phyloP scores from a whole-genome alignment of 306 rosid genomes.

The Inga laurina region DNA sequence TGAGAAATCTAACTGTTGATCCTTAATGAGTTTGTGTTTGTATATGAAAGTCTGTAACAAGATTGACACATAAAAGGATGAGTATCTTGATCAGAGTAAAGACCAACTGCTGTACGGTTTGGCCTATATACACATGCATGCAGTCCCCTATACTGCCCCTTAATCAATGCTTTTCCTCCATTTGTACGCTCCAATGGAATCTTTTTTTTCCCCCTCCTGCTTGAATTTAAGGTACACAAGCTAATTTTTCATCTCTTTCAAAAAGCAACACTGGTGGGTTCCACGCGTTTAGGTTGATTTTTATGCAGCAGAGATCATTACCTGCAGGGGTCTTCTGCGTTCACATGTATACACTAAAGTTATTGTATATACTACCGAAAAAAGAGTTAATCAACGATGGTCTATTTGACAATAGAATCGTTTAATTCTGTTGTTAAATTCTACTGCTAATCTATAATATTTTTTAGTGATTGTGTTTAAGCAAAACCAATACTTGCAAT shows the following conservation, averaged over 20 bases:
- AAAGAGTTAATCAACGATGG: no score
- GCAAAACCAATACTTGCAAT: no score
- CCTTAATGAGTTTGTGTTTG: constrained; percentile 33
- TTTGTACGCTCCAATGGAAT: neutral
- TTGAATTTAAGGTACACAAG: no score
- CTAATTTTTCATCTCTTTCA: neutral
- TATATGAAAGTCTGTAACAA: constrained; percentile 24
- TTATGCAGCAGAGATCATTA: no score
- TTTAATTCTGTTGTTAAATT: no score
- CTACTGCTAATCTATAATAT: no score
- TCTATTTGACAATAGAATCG: no score
- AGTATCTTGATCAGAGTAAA: constrained; percentile 34
- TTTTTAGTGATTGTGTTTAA: no score
- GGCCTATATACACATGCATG: constrained; percentile 17
- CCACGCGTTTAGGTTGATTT: neutral
- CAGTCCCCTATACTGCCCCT: neutral
- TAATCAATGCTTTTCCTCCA: constrained; percentile 11
- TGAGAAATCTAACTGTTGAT: constrained; percentile 19
- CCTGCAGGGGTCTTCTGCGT: no score
- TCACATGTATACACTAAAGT: no score
- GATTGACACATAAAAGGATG: constrained; percentile 22
- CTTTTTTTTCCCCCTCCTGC: neutral
- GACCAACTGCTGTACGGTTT: constrained; percentile 28
- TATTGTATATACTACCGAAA: no score
- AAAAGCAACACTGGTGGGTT: neutral